Conservation (phyloP, 805 yeast genomes). For the Saturnispora ahearnii region DNA sequence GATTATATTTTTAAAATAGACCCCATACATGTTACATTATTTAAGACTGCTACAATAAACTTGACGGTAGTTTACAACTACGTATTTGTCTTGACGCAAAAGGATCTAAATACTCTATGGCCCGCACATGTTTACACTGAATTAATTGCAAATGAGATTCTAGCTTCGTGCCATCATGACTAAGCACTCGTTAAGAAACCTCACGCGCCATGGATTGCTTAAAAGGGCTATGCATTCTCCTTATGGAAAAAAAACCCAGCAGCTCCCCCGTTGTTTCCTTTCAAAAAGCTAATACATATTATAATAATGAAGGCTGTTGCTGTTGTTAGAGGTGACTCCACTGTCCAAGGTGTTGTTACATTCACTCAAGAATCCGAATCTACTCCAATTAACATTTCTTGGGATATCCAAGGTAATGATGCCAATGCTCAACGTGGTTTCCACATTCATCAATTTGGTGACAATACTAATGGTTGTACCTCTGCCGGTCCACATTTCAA, state of each 20-base stretch:
- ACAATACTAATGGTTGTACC: constrained; percentile 98
- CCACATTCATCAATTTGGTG: constrained; percentile 98
- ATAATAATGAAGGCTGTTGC: constrained; percentile 51
- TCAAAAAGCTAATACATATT: not conserved
- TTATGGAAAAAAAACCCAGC: not conserved
- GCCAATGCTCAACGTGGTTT: constrained; percentile 89
- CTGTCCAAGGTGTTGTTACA: constrained; percentile 76
- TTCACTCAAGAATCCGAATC: constrained; percentile 77
- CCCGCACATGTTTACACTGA: too few relatives aligned
- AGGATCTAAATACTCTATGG: too few relatives aligned
- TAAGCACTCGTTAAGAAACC: not conserved
- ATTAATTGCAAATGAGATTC: too few relatives aligned
- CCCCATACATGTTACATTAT: too few relatives aligned
- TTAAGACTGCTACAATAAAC: too few relatives aligned
- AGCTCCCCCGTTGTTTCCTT: not conserved
- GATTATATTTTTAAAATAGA: too few relatives aligned
- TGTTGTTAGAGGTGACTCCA: constrained; percentile 90
- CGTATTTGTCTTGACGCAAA: too few relatives aligned
- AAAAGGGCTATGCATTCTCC: not conserved
- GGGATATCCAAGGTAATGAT: constrained; percentile 85
- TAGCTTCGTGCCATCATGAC: not conserved
- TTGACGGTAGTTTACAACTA: too few relatives aligned
- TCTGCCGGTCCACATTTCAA: constrained; percentile 98
- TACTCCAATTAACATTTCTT: constrained; percentile 77
- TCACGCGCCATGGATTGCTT: not conserved